Percentiles rank a stretch among this genome's conserved stretches.
phyloP scores from a whole-genome alignment of 495 filamentous ascomycete genomes.

The Penicillium malachiteum region DNA sequence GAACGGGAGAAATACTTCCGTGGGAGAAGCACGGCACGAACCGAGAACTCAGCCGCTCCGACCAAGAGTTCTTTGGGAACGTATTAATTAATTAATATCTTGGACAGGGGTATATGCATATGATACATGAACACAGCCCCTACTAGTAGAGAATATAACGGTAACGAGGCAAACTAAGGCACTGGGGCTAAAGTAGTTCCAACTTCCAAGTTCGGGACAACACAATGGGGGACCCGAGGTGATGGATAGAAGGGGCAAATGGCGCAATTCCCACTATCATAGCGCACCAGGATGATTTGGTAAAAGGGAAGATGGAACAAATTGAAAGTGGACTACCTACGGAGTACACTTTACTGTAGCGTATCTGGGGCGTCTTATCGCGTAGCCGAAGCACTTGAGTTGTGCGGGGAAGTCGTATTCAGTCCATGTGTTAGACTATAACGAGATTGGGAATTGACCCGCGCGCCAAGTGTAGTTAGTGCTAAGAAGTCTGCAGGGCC shows the following conservation, averaged over 20 bases:
- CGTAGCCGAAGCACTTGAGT: constrained; percentile 17
- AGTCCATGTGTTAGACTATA: not conserved
- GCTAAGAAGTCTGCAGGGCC: not conserved
- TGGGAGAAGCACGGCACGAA: constrained; percentile 16
- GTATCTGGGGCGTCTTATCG: constrained; percentile 11
- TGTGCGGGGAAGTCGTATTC: constrained; percentile 18
- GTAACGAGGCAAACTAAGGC: too few species aligned
- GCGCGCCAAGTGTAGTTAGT: constrained; percentile 9
- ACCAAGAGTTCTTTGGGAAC: constrained; percentile 4
- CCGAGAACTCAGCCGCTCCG: constrained; percentile 12
- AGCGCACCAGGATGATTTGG: not conserved
- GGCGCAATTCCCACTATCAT: constrained; percentile 2
- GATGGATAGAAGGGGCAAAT: not conserved
- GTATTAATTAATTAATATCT: not conserved
- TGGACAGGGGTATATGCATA: too few species aligned
- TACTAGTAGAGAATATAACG: too few species aligned
- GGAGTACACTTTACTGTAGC: not conserved
- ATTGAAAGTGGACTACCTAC: not conserved
- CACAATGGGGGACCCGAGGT: not conserved
- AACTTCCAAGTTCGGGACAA: too few species aligned
- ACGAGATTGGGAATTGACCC: constrained; percentile 9
- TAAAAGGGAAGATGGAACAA: not conserved
- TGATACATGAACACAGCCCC: too few species aligned
- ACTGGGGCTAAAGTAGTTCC: too few species aligned
- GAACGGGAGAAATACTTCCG: not conserved